These are phyloP conservation scores for Nannochloropsis oceanica DNA, from an alignment of 108 stramenopile species.

Conservation along the genomic window DNA sequence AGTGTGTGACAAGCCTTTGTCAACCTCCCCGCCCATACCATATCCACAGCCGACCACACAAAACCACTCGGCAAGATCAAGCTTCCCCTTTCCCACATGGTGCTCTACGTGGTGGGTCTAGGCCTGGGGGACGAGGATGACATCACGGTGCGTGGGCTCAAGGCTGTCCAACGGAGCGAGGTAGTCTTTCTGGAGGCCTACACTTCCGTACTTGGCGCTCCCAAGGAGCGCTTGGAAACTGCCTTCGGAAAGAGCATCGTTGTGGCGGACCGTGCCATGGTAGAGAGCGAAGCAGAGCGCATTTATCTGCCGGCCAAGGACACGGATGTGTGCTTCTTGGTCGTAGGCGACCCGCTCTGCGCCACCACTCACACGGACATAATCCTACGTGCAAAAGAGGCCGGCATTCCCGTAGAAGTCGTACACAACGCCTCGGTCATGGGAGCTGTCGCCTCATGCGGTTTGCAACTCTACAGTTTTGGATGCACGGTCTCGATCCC, in stretches of 20 bases:
- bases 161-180: slow-evolving; percentile 66
- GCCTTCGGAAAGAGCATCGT: slow-evolving; percentile 71
- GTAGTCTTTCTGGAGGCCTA: slow-evolving; percentile 87
- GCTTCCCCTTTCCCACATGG: slow-evolving; percentile 43
- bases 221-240: slow-evolving; percentile 50
- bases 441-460: slow-evolving; percentile 91
- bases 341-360: slow-evolving; percentile 96
- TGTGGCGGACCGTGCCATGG: slow-evolving; percentile 73
- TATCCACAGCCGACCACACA: no score
- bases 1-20: no score
- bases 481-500: slow-evolving; percentile 95
- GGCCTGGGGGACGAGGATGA: slow-evolving; percentile 96
- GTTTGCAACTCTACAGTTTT: slow-evolving; percentile 93
- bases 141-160: slow-evolving; percentile 88
- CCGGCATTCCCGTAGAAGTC: slow-evolving; percentile 57
- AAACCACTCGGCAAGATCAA: no score
- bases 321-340: slow-evolving; percentile 72
- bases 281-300: slow-evolving; percentile 78
- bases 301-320: slow-evolving; percentile 62
- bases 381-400: slow-evolving; percentile 49
- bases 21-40: no score
- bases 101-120: slow-evolving; percentile 89
- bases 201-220: slow-evolving; percentile 80
- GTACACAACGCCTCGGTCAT: slow-evolving; percentile 98
- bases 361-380: slow-evolving; percentile 96